Percentiles rank a stretch among this genome's conserved stretches.
Conservation (phyloP, 345 rosid species). For the Chamaenerion angustifolium region DNA sequence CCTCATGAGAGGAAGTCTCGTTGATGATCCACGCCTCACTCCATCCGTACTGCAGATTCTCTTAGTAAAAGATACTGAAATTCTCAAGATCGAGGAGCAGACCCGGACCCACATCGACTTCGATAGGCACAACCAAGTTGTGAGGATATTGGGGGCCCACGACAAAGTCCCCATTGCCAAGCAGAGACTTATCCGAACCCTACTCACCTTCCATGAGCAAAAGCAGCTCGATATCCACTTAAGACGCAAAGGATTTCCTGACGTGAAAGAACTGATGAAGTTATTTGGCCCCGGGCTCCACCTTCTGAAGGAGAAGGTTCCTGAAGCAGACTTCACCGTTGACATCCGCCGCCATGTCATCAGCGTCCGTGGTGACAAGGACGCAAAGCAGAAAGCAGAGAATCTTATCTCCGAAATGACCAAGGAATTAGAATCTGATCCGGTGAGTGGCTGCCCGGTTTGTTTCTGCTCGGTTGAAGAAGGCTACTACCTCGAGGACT, state of each 20-base stretch:
- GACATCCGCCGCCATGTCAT: conserved; percentile 46
- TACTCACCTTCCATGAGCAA: conserved; percentile 36
- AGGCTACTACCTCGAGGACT: conserved; percentile 61
- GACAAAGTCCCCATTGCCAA: conserved; percentile 32
- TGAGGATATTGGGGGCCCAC: conserved; percentile 53
- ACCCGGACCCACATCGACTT: conserved; percentile 47
- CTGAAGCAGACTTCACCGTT: conserved; percentile 44
- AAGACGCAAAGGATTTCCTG: conserved; percentile 11
- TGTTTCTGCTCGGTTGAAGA: conserved; percentile 81
- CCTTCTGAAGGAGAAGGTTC: conserved; percentile 53
- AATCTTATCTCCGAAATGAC: conserved; percentile 42
- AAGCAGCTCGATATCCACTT: conserved; percentile 58
- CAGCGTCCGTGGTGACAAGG: conserved; percentile 43
- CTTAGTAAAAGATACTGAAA: conserved; percentile 40
- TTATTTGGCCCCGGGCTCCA: conserved; percentile 63
- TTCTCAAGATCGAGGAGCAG: conserved; percentile 44
- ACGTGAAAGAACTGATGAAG: conserved; percentile 61
- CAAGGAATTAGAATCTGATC: conserved; percentile 9
- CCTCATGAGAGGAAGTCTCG: conserved; percentile 53
- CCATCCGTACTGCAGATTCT: conserved; percentile 43
- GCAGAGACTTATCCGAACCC: conserved; percentile 40
- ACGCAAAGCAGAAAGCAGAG: conserved; percentile 48
- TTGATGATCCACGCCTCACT: conserved; percentile 42
- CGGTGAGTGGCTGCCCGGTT: conserved; percentile 40
- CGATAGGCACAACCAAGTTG: conserved; percentile 29